phyloP scores from a whole-genome alignment of 352 stramenopile genomes.

The Elongisporangium senticosum region DNA sequence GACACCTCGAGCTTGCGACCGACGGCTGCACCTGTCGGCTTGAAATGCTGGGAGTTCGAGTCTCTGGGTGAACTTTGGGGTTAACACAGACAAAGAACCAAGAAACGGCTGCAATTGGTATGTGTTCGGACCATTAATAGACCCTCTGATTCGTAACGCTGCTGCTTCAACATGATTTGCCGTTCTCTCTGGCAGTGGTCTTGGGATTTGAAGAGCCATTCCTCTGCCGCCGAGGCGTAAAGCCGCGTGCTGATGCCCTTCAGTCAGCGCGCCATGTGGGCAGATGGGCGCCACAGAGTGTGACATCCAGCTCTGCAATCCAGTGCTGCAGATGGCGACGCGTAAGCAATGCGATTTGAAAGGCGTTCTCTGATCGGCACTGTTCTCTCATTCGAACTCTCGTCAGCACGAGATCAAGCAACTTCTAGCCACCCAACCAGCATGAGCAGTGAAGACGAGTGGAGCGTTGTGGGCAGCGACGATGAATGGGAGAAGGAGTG shows the following conservation, averaged over 20 bases:
- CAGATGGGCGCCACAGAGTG: background rate
- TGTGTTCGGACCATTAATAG: too few species aligned
- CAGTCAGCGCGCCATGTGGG: background rate
- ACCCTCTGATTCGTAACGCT: background rate
- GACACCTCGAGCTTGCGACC: too few species aligned
- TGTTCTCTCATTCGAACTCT: constrained; percentile 3
- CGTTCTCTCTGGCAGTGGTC: too few species aligned
- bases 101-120: too few species aligned
- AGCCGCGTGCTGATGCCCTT: background rate
- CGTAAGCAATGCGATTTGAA: background rate
- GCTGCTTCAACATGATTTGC: background rate
- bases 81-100: too few species aligned
- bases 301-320: background rate
- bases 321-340: background rate
- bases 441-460: constrained; percentile 45
- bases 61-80: too few species aligned
- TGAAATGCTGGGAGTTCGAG: too few species aligned
- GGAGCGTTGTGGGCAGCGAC: constrained; percentile 45
- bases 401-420: background rate
- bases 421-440: background rate
- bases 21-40: too few species aligned
- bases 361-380: background rate
- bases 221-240: background rate
- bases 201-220: background rate
- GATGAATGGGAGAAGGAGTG: constrained; percentile 11